Evolutionary conservation across 176 grass and related monocot genomes (phyloP), one percentile per base, ranked within the genome.

Genomic region (Raddia guianensis): DNA sequence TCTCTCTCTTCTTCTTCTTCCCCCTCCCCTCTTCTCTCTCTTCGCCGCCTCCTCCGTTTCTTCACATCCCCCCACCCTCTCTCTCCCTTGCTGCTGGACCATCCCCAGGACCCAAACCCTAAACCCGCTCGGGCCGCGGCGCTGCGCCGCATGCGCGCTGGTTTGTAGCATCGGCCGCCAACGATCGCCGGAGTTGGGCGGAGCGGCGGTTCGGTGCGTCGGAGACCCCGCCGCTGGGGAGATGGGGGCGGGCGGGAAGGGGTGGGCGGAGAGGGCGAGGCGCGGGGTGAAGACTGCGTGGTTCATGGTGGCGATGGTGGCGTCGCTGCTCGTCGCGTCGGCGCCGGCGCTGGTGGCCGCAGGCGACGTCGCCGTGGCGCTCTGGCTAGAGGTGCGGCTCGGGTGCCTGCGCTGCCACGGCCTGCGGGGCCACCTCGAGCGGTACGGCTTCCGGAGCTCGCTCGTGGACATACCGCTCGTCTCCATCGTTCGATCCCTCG

Each of bases 401-500:
- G 90, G 83, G 10, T 92, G 87, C 86, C 71, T 70, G 55, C 68
- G 69, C 77, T 82, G 87, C 82, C 42, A 51, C 33, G 85, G 90
- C 11, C 32, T 94, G 60, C 80, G 72, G 51, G 81, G 58, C 40
- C 86, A 86, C 78, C 12, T 98, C 27, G 73, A 70, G 67, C 64
- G 63, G 1, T 98, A 95, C 37, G 77, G 82, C 14, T 98, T 95
- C 83, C 82, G 76, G 76, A 95, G 77, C 84, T 98, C 95, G 53
- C 87, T 98, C 48, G 76, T 90, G 43, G 95, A 98, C 79, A 91
- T 95, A 75, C 92, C 92, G 42, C 80, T 98, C n/a, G 84, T 98
- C 84, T 98, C 92, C 37, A 54, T 95, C 54, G 11, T 89, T n/a
- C 87, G 95, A 67, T 95, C 92, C 66, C n/a, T 98, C 55, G 46